A percentile compares a stretch with the other conserved stretches of the same genome.
phyloP scores from a whole-genome alignment of 345 rosid genomes.

The Limnanthes douglasii region DNA sequence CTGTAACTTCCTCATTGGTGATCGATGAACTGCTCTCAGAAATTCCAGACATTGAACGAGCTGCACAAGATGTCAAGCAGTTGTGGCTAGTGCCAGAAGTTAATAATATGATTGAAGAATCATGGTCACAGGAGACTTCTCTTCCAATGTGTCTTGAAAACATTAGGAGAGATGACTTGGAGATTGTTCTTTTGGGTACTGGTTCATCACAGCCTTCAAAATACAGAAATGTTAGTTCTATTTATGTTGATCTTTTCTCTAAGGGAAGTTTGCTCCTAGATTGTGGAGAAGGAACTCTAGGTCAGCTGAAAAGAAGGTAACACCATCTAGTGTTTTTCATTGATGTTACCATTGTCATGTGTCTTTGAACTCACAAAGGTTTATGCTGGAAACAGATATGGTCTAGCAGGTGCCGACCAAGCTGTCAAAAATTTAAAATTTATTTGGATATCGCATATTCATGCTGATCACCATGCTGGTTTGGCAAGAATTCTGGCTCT shows the following conservation, averaged over 20 bases:
- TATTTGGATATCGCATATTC: constrained; percentile 94
- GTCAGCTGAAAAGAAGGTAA: constrained; percentile 89
- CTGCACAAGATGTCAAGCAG: constrained; percentile 32
- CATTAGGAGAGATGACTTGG: constrained; percentile 66
- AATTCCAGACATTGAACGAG: constrained; percentile 58
- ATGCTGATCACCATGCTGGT: constrained; percentile 91
- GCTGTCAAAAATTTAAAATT: constrained; percentile 51
- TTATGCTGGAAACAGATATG: constrained; percentile 48
- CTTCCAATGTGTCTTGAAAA: constrained; percentile 65
- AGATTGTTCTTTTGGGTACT: constrained; percentile 84
- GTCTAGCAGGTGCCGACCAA: constrained; percentile 63
- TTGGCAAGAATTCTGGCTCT: constrained; percentile 77
- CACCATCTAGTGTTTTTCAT: neutral
- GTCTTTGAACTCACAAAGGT: too few species aligned
- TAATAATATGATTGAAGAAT: constrained; percentile 43
- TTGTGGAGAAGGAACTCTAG: constrained; percentile 95
- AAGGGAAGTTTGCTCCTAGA: constrained; percentile 75
- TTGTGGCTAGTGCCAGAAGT: constrained; percentile 34
- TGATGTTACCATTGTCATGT: too few species aligned
- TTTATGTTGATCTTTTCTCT: constrained; percentile 58
- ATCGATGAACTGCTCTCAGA: constrained; percentile 49
- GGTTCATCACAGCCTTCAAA: constrained; percentile 99
- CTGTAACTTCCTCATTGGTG: constrained; percentile 23
- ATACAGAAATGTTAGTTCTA: constrained; percentile 74
- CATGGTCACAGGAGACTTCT: constrained; percentile 46